phyloP scores from a whole-genome alignment of 768 basidiomycete genomes.

The Suillus fuscotomentosus region DNA sequence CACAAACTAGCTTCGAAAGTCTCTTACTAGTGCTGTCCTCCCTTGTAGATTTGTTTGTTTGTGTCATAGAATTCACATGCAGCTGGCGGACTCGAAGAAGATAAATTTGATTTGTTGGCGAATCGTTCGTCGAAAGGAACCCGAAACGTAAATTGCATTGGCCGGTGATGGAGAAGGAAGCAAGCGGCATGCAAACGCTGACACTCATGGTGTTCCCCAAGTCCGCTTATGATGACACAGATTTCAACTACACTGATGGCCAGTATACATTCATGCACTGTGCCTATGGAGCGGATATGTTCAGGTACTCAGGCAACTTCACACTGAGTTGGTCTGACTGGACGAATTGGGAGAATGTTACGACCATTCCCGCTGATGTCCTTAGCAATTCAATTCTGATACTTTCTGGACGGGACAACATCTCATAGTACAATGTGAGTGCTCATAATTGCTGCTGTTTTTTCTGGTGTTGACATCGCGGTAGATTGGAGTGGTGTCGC shows the following conservation, averaged over 20 bases:
- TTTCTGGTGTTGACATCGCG: slow-evolving; percentile 2
- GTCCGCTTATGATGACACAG: slow-evolving; percentile 68
- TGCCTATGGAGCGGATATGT: slow-evolving; percentile 85
- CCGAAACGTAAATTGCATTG: too few relatives aligned
- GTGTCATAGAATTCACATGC: too few relatives aligned
- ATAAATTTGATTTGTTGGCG: too few relatives aligned
- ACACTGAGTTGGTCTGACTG: slow-evolving; percentile 77
- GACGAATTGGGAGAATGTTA: slow-evolving; percentile 74
- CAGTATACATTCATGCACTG: slow-evolving; percentile 78
- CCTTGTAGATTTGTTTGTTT: too few relatives aligned
- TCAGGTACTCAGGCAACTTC: slow-evolving; percentile 86
- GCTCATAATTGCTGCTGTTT: slow-evolving; percentile 1
- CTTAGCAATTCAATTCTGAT: slow-evolving; percentile 41
- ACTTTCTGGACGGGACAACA: slow-evolving; percentile 83
- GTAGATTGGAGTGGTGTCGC: slow-evolving; percentile 78
- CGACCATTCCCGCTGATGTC: slow-evolving; percentile 54
- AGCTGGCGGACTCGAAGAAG: too few relatives aligned
- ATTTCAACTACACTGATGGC: slow-evolving; percentile 57
- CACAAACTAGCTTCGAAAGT: too few relatives aligned
- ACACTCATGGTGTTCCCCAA: slow-evolving; percentile 75
- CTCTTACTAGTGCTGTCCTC: too few relatives aligned
- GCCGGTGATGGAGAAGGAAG: too few relatives aligned
- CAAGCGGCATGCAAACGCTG: too few relatives aligned
- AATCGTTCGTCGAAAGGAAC: too few relatives aligned
- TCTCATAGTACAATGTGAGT: slow-evolving; percentile 84